Conservation (phyloP, 2,329 filamentous ascomycete species). For the Apiospora phragmitis region DNA sequence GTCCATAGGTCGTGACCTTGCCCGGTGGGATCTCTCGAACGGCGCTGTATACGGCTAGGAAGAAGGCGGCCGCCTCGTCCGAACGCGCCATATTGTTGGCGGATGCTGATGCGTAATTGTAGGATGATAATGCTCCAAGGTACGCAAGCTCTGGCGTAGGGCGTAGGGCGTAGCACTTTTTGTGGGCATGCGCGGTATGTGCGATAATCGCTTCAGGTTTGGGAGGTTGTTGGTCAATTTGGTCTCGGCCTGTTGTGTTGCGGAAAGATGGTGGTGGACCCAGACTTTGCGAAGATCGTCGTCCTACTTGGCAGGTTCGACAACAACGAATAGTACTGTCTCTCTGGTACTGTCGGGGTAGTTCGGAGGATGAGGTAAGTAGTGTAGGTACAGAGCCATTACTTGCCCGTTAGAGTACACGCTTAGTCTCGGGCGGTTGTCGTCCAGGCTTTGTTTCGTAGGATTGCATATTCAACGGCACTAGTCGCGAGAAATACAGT, state of each 20-base stretch:
- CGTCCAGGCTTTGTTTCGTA: not conserved
- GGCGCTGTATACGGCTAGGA: constrained; percentile 75
- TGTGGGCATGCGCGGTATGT: not conserved
- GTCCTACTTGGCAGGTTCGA: not conserved
- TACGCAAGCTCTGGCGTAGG: not conserved
- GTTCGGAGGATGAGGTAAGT: not conserved
- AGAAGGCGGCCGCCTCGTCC: constrained; percentile 75
- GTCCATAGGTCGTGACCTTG: constrained; percentile 84
- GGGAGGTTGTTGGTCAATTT: not conserved
- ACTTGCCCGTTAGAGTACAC: not conserved
- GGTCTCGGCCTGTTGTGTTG: not conserved
- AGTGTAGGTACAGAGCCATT: not conserved
- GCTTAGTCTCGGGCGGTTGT: constrained; percentile 1
- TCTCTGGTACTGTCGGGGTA: not conserved
- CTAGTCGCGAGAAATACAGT: not conserved
- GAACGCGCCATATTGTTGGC: constrained; percentile 60
- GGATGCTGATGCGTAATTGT: not conserved
- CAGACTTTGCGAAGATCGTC: not conserved
- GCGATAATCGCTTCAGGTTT: not conserved
- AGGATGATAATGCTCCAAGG: not conserved
- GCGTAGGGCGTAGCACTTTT: not conserved
- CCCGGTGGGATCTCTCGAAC: constrained; percentile 83
- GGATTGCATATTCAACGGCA: not conserved
- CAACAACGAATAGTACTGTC: not conserved
- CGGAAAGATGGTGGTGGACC: not conserved